phyloP scores from a whole-genome alignment of 2,329 filamentous ascomycete species.

The Pseudopyricularia cyperi region DNA sequence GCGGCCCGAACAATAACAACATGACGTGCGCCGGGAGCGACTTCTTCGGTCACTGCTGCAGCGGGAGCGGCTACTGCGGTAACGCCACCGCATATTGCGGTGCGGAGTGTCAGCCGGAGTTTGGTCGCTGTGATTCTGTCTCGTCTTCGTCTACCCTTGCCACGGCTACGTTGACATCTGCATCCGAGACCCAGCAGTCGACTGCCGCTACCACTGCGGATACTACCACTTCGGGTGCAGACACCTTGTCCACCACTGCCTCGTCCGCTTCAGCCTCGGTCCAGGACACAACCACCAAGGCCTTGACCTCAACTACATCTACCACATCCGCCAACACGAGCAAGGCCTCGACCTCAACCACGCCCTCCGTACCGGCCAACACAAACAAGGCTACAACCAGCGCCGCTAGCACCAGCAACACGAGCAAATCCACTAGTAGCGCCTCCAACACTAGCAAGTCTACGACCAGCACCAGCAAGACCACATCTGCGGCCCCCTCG shows the following conservation, averaged over 20 bases:
- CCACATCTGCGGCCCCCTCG: neutral
- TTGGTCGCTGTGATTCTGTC: neutral
- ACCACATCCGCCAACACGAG: neutral
- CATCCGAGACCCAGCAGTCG: neutral
- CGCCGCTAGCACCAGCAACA: neutral
- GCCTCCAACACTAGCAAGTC: neutral
- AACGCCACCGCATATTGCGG: neutral
- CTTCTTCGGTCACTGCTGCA: neutral
- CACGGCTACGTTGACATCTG: neutral
- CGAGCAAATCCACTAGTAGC: neutral
- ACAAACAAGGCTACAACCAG: neutral
- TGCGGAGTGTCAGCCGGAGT: neutral
- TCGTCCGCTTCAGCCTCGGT: neutral
- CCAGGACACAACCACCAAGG: neutral
- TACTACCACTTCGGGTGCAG: neutral
- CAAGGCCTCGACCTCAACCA: neutral
- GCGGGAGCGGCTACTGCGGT: neutral
- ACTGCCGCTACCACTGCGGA: neutral
- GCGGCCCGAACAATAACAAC: neutral
- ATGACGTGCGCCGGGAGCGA: neutral
- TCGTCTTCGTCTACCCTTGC: neutral
- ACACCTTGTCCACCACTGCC: neutral
- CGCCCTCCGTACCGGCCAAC: neutral
- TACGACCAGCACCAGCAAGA: neutral
- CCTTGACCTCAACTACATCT: neutral